These are phyloP conservation scores for Talaromyces atroroseus DNA, from an alignment of 2,329 filamentous ascomycete species.

Conservation along the genomic window DNA sequence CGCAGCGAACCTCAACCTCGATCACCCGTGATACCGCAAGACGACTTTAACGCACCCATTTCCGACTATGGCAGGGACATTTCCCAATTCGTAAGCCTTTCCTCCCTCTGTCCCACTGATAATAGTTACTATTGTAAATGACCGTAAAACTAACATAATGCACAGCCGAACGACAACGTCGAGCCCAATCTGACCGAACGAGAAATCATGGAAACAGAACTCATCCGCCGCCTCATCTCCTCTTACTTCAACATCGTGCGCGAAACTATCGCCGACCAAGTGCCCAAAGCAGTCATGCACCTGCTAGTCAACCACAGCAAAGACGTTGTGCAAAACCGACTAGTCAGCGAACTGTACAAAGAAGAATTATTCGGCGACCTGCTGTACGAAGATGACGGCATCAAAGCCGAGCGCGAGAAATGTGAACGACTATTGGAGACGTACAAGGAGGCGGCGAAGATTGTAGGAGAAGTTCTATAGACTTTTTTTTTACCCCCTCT, in stretches of 20 bases:
- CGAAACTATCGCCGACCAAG: conserved; percentile 96
- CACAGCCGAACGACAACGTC: conserved; percentile 43
- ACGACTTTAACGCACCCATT: conserved; percentile 31
- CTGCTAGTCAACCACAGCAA: conserved; percentile 97
- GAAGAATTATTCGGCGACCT: conserved; percentile 86
- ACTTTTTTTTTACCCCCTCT: neutral
- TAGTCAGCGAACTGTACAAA: conserved; percentile 93
- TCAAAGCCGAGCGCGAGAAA: conserved; percentile 97
- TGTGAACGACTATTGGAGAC: conserved; percentile 93
- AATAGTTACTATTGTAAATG: neutral
- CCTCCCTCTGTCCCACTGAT: neutral
- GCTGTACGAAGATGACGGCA: conserved; percentile 92
- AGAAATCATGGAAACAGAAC: conserved; percentile 93
- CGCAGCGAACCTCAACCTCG: conserved; percentile 49
- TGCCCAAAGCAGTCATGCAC: conserved; percentile 98
- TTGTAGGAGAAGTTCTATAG: conserved; percentile 91
- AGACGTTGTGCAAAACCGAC: conserved; percentile 92
- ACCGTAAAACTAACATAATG: neutral
- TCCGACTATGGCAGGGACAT: conserved; percentile 39
- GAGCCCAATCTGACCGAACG: conserved; percentile 90
- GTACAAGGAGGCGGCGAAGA: conserved; percentile 96
- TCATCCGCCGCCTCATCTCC: conserved; percentile 92
- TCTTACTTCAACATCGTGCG: conserved; percentile 99
- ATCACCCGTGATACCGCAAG: conserved; percentile 40
- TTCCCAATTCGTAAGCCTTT: conserved; percentile 44